phyloP scores from a whole-genome alignment of 1,284 basidiomycete genomes.

The Apiotrichum gracile region DNA sequence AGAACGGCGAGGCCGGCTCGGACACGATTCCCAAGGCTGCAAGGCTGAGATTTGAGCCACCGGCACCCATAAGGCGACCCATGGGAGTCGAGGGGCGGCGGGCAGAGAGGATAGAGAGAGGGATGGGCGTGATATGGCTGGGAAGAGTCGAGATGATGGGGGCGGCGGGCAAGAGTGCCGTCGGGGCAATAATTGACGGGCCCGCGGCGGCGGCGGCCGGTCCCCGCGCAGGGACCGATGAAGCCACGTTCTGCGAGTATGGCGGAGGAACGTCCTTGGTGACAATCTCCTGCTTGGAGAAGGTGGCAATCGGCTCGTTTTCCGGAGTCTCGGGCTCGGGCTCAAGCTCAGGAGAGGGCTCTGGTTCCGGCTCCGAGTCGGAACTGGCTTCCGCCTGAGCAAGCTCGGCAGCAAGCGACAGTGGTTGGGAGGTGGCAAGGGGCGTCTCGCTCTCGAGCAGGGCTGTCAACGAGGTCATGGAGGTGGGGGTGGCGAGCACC shows the following conservation, averaged over 20 bases:
- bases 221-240: background rate
- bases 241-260: background rate
- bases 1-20: background rate
- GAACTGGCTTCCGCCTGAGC: background rate
- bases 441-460: background rate
- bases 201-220: background rate
- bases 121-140: background rate
- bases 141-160: background rate
- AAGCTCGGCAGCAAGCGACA: background rate
- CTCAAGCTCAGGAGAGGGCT: background rate
- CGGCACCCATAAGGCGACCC: background rate
- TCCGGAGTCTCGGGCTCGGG: background rate
- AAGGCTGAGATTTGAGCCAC: background rate
- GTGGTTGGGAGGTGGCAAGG: background rate
- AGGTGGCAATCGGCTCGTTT: background rate
- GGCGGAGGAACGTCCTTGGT: background rate
- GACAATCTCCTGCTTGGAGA: background rate
- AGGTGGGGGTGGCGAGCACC: background rate
- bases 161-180: background rate
- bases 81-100: background rate
- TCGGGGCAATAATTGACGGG: background rate
- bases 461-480: background rate
- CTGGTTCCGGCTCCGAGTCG: background rate
- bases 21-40: background rate
- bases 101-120: background rate